Evolutionary conservation across 2,329 filamentous ascomycete species (phyloP).

Genomic region (Fusarium setosum): DNA sequence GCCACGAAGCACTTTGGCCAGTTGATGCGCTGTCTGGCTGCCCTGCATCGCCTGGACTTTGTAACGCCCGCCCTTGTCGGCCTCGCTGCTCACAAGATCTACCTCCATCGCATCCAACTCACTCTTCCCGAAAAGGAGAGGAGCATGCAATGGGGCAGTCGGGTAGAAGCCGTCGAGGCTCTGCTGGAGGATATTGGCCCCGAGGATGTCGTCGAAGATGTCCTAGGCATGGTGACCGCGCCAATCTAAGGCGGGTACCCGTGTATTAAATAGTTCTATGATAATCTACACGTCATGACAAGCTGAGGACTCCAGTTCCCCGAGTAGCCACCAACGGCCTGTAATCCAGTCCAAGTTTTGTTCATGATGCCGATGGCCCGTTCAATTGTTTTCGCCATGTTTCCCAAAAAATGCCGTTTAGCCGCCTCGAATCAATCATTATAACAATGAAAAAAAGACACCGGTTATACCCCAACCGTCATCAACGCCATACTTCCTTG

Average conservation of each 20-base stretch:
- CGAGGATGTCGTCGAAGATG: constrained; percentile 74
- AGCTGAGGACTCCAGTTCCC: constrained; percentile 33
- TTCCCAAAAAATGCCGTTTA: constrained; percentile 40
- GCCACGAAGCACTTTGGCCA: constrained; percentile 83
- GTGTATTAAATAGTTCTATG: constrained; percentile 45
- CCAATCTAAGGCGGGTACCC: constrained; percentile 51
- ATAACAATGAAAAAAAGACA: constrained; percentile 39
- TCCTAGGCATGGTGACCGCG: constrained; percentile 66
- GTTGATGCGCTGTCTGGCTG: constrained; percentile 78
- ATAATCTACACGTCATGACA: constrained; percentile 40
- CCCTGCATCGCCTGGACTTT: constrained; percentile 83
- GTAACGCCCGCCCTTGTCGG: constrained; percentile 86
- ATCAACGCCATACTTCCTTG: constrained; percentile 38
- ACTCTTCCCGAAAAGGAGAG: constrained; percentile 78
- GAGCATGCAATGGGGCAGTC: constrained; percentile 94
- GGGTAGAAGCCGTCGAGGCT: constrained; percentile 73
- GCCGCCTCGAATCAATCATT: constrained; percentile 29
- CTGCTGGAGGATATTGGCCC: constrained; percentile 72
- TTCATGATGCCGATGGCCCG: constrained; percentile 31
- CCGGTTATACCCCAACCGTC: constrained; percentile 31
- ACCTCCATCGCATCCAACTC: constrained; percentile 83
- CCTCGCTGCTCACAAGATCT: constrained; percentile 87
- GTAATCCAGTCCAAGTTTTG: constrained; percentile 27
- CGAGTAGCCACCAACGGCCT: constrained; percentile 26
- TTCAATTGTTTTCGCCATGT: constrained; percentile 31